phyloP scores from a whole-genome alignment of 1,284 basidiomycete genomes.

The Afroboletus lepidellus region DNA sequence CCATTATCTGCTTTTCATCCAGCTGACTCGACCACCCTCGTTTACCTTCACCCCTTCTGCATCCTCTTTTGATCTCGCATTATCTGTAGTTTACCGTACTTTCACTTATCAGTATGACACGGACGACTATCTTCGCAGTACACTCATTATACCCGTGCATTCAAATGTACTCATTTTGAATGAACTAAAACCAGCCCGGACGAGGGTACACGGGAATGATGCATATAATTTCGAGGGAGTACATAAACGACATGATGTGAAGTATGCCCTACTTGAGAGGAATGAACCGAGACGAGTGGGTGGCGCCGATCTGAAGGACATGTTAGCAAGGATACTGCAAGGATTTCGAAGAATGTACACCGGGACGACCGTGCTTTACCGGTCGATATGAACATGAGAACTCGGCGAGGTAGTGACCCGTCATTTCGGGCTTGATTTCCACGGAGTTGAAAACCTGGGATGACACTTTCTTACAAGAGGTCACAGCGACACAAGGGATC shows the following conservation, averaged over 20 bases:
- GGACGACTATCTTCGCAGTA: slow-evolving; percentile 46
- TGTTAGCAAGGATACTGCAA: slow-evolving; percentile 8
- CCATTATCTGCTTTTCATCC: slow-evolving; percentile 27
- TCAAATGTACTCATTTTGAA: slow-evolving; percentile 43
- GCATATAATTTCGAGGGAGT: slow-evolving; percentile 31
- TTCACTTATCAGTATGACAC: slow-evolving; percentile 42
- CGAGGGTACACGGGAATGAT: slow-evolving; percentile 1
- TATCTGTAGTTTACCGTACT: slow-evolving; percentile 43
- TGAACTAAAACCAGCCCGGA: slow-evolving; percentile 23
- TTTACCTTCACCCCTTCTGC: slow-evolving; percentile 20
- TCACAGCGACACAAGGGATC: slow-evolving; percentile 1
- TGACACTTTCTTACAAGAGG: slow-evolving; percentile 6
- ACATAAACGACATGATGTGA: slow-evolving; percentile 12
- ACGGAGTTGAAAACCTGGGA: slow-evolving; percentile 91
- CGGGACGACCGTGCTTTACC: slow-evolving; percentile 98
- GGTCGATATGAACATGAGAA: slow-evolving; percentile 95
- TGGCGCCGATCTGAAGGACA: slow-evolving; percentile 80
- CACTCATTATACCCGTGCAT: slow-evolving; percentile 48
- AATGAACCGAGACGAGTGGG: slow-evolving; percentile 66
- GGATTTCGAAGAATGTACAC: slow-evolving; percentile 52
- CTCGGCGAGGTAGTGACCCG: slow-evolving; percentile 98
- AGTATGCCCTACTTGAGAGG: slow-evolving; percentile 54
- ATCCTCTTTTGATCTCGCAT: slow-evolving; percentile 36
- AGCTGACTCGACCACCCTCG: slow-evolving; percentile 27
- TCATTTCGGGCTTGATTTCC: slow-evolving; percentile 99